Evolutionary conservation across 345 rosid genomes (phyloP).

Genomic region (Sapria himalayana): DNA sequence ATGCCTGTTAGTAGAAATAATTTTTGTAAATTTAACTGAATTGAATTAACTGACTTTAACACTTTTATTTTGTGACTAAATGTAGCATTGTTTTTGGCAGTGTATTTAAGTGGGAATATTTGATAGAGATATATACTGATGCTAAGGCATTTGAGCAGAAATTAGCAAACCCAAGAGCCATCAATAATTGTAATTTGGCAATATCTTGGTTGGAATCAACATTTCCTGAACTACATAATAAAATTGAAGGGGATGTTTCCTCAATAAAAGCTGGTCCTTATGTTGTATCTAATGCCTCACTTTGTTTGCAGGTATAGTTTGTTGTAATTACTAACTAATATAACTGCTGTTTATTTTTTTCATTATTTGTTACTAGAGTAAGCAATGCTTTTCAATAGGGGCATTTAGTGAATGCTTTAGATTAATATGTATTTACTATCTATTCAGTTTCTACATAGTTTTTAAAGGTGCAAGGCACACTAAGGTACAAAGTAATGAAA

Average conservation of each 20-base stretch:
- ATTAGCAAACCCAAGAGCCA: slow-evolving; percentile 41
- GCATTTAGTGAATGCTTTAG: too few species aligned
- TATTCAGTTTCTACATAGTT: too few species aligned
- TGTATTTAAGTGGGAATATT: slow-evolving; percentile 56
- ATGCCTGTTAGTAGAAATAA: too few species aligned
- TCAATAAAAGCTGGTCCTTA: slow-evolving; percentile 46
- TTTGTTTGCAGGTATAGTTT: slow-evolving; percentile 64
- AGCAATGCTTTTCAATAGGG: too few species aligned
- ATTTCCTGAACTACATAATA: slow-evolving; percentile 57
- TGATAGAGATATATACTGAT: slow-evolving; percentile 68
- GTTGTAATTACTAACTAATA: background rate
- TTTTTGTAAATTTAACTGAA: too few species aligned
- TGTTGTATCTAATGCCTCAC: slow-evolving; percentile 66
- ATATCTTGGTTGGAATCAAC: slow-evolving; percentile 88
- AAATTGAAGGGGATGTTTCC: slow-evolving; percentile 22
- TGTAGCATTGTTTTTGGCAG: slow-evolving; percentile 13
- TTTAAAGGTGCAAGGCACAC: too few species aligned
- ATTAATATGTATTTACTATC: too few species aligned
- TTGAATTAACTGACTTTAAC: too few species aligned
- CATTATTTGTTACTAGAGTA: background rate
- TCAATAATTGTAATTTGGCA: slow-evolving; percentile 53
- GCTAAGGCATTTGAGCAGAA: slow-evolving; percentile 56
- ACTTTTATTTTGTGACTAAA: slow-evolving; percentile 9
- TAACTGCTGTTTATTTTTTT: too few species aligned
- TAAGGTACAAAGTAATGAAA: too few species aligned